Percentiles rank a stretch among this genome's conserved stretches.
phyloP scores from a whole-genome alignment of 192 early-diverging fungal species.

The Gaertneriomyces sp. region DNA sequence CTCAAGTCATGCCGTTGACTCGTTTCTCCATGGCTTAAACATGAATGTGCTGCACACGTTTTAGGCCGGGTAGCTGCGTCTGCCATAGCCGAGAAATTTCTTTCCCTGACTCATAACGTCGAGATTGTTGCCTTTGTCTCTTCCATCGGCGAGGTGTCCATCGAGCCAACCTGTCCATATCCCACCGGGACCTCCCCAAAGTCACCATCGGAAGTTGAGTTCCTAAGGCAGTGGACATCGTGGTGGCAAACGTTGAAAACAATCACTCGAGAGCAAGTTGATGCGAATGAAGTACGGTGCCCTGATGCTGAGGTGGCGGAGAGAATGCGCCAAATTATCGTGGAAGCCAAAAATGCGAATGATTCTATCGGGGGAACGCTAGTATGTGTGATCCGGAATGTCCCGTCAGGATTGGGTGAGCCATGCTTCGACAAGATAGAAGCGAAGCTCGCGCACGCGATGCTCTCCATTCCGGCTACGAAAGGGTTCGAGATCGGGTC shows the following conservation, averaged over 20 bases:
- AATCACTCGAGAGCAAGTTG: slow-evolving; percentile 71
- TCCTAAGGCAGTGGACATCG: slow-evolving; percentile 52
- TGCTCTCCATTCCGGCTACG: slow-evolving; percentile 98
- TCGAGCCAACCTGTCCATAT: slow-evolving; percentile 58
- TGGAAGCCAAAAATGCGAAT: slow-evolving; percentile 69
- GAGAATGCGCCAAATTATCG: slow-evolving; percentile 78
- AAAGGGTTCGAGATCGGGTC: slow-evolving; percentile 98
- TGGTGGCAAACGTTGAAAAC: slow-evolving; percentile 63
- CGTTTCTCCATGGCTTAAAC: neutral
- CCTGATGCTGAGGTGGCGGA: slow-evolving; percentile 71
- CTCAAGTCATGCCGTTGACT: neutral
- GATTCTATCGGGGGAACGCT: slow-evolving; percentile 96
- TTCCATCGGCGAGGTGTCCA: slow-evolving; percentile 77
- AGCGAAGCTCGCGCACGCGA: slow-evolving; percentile 92
- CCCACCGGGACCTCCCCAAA: slow-evolving; percentile 7
- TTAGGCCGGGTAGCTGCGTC: slow-evolving; percentile 90
- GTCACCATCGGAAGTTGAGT: slow-evolving; percentile 53
- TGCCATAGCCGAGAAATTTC: slow-evolving; percentile 97
- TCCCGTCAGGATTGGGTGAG: slow-evolving; percentile 89
- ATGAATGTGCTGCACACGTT: neutral
- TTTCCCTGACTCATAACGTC: slow-evolving; percentile 70
- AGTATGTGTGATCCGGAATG: slow-evolving; percentile 92
- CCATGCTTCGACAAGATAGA: slow-evolving; percentile 99
- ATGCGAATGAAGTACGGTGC: slow-evolving; percentile 84
- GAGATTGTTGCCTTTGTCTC: slow-evolving; percentile 95